Percentiles rank a stretch among this genome's conserved stretches.
Evolutionary conservation across 2,329 filamentous ascomycete species (phyloP).

Genomic region (Xylaria sp.): DNA sequence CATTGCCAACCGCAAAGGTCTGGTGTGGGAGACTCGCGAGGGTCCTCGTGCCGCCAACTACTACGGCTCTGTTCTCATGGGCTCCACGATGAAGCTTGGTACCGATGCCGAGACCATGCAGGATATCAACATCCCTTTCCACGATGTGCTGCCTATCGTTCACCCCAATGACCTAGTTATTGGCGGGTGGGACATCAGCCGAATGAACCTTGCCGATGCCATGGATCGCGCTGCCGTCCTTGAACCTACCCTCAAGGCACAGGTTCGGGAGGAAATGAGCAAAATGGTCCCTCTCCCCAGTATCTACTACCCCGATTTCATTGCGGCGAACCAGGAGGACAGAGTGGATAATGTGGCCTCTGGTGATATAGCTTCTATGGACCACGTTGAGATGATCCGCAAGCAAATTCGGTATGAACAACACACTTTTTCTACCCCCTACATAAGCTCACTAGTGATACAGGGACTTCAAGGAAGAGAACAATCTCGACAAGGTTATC

Average conservation of each 20-base stretch:
- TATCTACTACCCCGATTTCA: slow-evolving; percentile 99
- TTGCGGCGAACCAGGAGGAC: slow-evolving; percentile 96
- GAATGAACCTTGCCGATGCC: slow-evolving; percentile 83
- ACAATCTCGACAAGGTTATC: slow-evolving; percentile 91
- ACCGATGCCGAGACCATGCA: slow-evolving; percentile 80
- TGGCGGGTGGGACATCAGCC: slow-evolving; percentile 97
- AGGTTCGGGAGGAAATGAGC: slow-evolving; percentile 92
- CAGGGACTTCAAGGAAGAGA: slow-evolving; percentile 85
- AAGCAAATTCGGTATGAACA: slow-evolving; percentile 78
- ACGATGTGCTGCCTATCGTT: slow-evolving; percentile 91
- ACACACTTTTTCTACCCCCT: neutral
- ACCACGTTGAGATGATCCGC: slow-evolving; percentile 91
- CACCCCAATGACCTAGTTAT: slow-evolving; percentile 95
- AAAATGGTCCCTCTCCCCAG: slow-evolving; percentile 87
- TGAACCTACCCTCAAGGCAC: slow-evolving; percentile 89
- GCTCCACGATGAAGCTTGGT: slow-evolving; percentile 95
- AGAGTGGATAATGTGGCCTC: slow-evolving; percentile 89
- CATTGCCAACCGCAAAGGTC: slow-evolving; percentile 86
- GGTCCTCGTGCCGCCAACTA: slow-evolving; percentile 88
- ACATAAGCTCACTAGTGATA: slow-evolving; percentile 24
- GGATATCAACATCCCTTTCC: slow-evolving; percentile 97
- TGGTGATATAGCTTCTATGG: slow-evolving; percentile 82
- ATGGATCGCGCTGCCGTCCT: slow-evolving; percentile 97
- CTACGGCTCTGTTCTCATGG: slow-evolving; percentile 97
- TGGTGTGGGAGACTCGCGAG: slow-evolving; percentile 94